Percentiles rank a stretch among this genome's conserved stretches.
These are phyloP conservation scores for Glebionis coronaria DNA, from an alignment of 129 eudicot species.

Conservation along the genomic window DNA sequence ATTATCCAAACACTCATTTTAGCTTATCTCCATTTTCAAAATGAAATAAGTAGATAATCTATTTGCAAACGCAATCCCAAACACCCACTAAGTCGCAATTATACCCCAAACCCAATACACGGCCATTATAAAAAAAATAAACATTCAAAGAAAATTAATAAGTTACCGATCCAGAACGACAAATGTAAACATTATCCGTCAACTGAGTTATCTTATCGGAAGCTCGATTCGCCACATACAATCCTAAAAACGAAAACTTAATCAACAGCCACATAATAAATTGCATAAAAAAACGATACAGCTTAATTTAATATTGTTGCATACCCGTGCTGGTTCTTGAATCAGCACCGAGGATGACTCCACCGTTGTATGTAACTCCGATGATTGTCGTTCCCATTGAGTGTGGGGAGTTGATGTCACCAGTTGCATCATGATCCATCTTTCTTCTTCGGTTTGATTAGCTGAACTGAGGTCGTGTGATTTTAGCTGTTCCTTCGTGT, in stretches of 20 bases:
- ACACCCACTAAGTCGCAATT: too few relatives aligned
- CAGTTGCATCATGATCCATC: constrained; percentile 22
- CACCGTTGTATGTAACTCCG: constrained; percentile 41
- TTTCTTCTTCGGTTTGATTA: too few relatives aligned
- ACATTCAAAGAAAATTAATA: constrained; percentile 3
- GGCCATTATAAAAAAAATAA: neutral
- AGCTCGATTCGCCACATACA: constrained; percentile 92
- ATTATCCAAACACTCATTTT: too few relatives aligned
- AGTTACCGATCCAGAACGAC: constrained; percentile 94
- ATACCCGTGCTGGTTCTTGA: constrained; percentile 41
- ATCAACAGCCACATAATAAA: neutral
- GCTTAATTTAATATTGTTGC: too few relatives aligned
- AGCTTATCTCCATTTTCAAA: too few relatives aligned
- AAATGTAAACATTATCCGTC: constrained; percentile 80
- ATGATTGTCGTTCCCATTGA: constrained; percentile 40
- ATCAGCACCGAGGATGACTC: constrained; percentile 39
- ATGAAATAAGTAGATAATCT: too few relatives aligned
- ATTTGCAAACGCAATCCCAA: too few relatives aligned
- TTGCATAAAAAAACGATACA: neutral
- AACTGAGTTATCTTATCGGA: constrained; percentile 90
- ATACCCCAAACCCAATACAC: neutral
- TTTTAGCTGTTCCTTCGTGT: too few relatives aligned
- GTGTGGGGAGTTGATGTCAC: constrained; percentile 35
- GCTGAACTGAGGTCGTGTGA: too few relatives aligned
- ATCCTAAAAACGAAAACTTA: constrained; percentile 32